Evolutionary conservation across 139 green algal genomes (phyloP), one percentile per base, ranked within the genome.

Genomic region (Microglena sp.): DNA sequence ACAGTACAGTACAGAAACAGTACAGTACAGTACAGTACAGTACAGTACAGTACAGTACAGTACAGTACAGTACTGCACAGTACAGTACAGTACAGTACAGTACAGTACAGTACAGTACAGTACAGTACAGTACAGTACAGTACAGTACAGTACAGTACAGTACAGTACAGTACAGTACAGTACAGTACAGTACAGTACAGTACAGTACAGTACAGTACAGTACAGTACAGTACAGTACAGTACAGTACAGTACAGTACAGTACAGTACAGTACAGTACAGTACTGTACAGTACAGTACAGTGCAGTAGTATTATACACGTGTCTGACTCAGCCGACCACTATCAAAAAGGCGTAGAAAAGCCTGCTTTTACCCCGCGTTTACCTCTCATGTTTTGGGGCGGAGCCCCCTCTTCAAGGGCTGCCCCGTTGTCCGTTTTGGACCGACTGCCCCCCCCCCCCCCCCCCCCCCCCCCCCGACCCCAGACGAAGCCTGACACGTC

Each of bases 31-130:
- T 50, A 50, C 40, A 50, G 40, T 50, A 50, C 40, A 50, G 40
- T 50, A 50, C 40, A 50, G 40, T 50, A 50, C 40, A 50, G 40
- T 50, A 50, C 40, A 50, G 40, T 50, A 50, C 40, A 50, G 40
- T 50, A 50, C 40, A 50, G 40, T 50, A 24, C 40, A 50, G 40
- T 50, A 50, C 40, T 24, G 40, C 15, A 50, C 40, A 50, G 40
- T 50, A 24, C 40, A 50, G 40, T 50, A 50, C 40, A 50, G 40
- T 50, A 50, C 40, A 50, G 40, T 50, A 50, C 40, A 50, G 40
- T 50, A 50, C 40, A 50, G 40, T 50, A 50, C 40, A 50, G 40
- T 50, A 50, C 40, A 50, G 40, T 50, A 50, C 40, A 50, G 40
- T 50, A 50, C 40, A 50, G 40, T 50, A 50, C 40, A 50, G 40